phyloP scores from a whole-genome alignment of 1,284 basidiomycete genomes.

The Fomitiporia mediterranea region DNA sequence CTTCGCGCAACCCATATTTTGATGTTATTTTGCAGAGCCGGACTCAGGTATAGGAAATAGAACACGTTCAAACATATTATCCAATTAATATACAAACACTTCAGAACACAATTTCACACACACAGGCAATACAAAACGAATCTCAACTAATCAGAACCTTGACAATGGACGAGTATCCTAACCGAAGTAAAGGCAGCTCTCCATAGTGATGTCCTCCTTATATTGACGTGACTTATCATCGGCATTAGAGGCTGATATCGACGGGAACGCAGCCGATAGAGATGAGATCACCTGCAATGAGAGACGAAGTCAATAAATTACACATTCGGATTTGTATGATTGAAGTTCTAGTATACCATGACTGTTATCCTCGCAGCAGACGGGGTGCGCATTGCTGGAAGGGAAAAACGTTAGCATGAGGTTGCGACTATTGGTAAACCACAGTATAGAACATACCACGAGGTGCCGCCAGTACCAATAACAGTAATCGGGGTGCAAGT shows the following conservation, averaged over 20 bases:
- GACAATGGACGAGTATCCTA: too few relatives aligned
- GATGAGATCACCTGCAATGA: not conserved
- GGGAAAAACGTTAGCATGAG: not conserved
- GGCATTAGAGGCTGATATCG: not conserved
- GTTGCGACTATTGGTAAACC: not conserved
- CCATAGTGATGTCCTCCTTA: too few relatives aligned
- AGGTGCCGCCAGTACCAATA: slow-evolving; percentile 1
- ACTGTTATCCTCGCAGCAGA: slow-evolving; percentile 10
- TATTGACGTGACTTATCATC: too few relatives aligned
- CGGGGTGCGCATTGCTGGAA: not conserved
- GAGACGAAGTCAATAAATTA: not conserved
- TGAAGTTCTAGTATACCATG: not conserved
- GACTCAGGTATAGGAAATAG: too few relatives aligned
- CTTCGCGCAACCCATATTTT: too few relatives aligned
- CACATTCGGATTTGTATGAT: not conserved
- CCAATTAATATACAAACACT: too few relatives aligned
- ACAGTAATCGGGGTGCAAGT: slow-evolving; percentile 31
- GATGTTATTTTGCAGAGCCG: too few relatives aligned
- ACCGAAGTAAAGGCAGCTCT: too few relatives aligned
- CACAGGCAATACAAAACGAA: too few relatives aligned
- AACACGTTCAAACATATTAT: too few relatives aligned
- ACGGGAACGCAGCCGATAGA: not conserved
- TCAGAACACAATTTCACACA: too few relatives aligned
- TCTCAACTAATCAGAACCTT: too few relatives aligned
- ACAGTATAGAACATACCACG: slow-evolving; percentile 4